Evolutionary conservation across 306 rosid genomes (phyloP), one percentile per base, ranked within the genome.

Genomic region (Cicer judaicum): DNA sequence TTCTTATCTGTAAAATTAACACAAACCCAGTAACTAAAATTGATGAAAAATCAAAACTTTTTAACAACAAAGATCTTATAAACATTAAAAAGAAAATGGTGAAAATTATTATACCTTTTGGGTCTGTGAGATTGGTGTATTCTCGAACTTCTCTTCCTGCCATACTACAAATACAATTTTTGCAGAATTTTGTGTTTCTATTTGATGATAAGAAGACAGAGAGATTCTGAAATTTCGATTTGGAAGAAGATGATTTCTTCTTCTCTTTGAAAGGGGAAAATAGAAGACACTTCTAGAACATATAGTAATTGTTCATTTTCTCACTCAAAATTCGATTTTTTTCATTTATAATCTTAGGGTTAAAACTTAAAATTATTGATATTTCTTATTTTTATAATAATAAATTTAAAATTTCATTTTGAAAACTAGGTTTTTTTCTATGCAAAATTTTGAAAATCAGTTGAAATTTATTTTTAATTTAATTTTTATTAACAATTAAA

Each of bases 71-170:
- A 5, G 29, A 74, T 9, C 48, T 10, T 1, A 42, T 1, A 43
- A 49, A 68, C 55, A 19, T 4, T 54, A 1, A 4, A 44, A 47
- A 8, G 10, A 1, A 19, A 19, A 5, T 21, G 50, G 63, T 60
- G 36, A 0, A 69, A 57, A 57, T 57, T 57, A 5, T 64, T 15
- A 61, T 16, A 87, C 98, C 98, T 87, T 94, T 94, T 5, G 98
- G 98, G 87, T 94, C 97, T 68, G 88, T 90, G 78, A 94, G 98
- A 82, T 94, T 94, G 80, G 98, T 94, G 88, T 94, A 94, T 75
- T 94, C 98, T 34, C 98, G 96, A 83, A 94, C 98, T 83, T 94
- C 98, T 81, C 97, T 94, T 29, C 98, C 98, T 2, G 98, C 92
- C 98, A 94, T 94, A 41, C 6, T 24, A 2, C 57, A 67, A 68